phyloP scores from a whole-genome alignment of 2,329 filamentous ascomycete species.

The Dichotomopilus funicola region DNA sequence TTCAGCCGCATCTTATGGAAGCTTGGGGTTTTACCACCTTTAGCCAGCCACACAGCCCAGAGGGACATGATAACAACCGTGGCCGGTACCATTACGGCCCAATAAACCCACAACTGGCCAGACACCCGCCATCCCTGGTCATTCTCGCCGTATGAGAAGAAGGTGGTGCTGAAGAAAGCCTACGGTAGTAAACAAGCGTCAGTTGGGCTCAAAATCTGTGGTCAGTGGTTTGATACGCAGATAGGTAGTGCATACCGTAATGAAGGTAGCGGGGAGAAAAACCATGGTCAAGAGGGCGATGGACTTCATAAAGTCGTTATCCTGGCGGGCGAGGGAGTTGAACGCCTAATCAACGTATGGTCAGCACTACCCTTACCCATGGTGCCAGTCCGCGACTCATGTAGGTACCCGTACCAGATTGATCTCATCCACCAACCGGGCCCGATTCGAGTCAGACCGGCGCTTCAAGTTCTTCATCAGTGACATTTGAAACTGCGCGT shows the following conservation, averaged over 20 bases:
- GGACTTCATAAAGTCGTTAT: slow-evolving; percentile 20
- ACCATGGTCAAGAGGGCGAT: slow-evolving; percentile 20
- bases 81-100: slow-evolving; percentile 13
- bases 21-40: neutral
- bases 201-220: too few relatives aligned
- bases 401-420: slow-evolving; percentile 9
- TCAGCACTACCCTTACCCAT: neutral
- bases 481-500: slow-evolving; percentile 18
- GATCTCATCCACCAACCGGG: slow-evolving; percentile 17
- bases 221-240: too few relatives aligned
- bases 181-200: neutral
- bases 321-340: slow-evolving; percentile 19
- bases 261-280: slow-evolving; percentile 20
- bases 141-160: slow-evolving; percentile 15
- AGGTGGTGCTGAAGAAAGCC: slow-evolving; percentile 22
- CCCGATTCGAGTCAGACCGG: slow-evolving; percentile 15
- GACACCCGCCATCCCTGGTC: slow-evolving; percentile 15
- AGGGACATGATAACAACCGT: slow-evolving; percentile 13
- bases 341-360: slow-evolving; percentile 13
- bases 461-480: slow-evolving; percentile 15
- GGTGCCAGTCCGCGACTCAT: neutral
- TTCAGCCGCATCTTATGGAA: too few relatives aligned
- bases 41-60: slow-evolving; percentile 15
- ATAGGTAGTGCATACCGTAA: slow-evolving; percentile 11
- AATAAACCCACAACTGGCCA: slow-evolving; percentile 18